Evolutionary conservation across 2,329 filamentous ascomycete species (phyloP), one percentile per base, ranked within the genome.

Genomic region (Macrophomina tecta): DNA sequence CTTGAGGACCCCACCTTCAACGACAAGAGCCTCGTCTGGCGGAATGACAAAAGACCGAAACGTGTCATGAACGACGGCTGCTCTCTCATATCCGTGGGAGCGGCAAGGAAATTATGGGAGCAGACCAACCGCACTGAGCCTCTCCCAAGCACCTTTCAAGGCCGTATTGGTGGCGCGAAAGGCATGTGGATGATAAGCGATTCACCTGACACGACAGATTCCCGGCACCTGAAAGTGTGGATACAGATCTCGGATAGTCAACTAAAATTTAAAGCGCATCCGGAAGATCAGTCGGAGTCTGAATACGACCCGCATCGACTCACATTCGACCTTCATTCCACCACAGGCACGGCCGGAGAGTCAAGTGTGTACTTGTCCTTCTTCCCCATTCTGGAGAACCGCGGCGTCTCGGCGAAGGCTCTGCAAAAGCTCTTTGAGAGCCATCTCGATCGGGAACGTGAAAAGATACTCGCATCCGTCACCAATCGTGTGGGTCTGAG

Each of bases 171-270:
- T 9, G 87, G 89, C 18, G 90, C 90, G 0, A 94, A 94, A 75
- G 92, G 91, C 0, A 82, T 94, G 70, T 94, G 91, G 91, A 83
- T 90, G 55, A 76, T 90, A 5, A 88, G 90, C 69, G 80, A 82
- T 0, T 75, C 80, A 3, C 72, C 80, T 0, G 82, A 85, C 32
- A 76, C 76, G 0, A 78, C 78, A 0, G 78, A 83, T 1, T 64
- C 70, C 0, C 73, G 80, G 0, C 77, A 87, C 16, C 72, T 77
- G 28, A 74, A 75, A 2, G 75, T 81, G 9, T 91, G 89, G 90
- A 91, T 93, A 49, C 83, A 89, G 65, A 86, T 90, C 16, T 82
- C 80, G 0, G 76, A 84, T 0, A 92, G 89, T 0, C 92, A 94
- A 68, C 77, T 83, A 0, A 94, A 94, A 71, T 93, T 91, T 82